These are phyloP conservation scores for Eudorina sp. DNA, from an alignment of 139 green algal species.

Conservation along the genomic window DNA sequence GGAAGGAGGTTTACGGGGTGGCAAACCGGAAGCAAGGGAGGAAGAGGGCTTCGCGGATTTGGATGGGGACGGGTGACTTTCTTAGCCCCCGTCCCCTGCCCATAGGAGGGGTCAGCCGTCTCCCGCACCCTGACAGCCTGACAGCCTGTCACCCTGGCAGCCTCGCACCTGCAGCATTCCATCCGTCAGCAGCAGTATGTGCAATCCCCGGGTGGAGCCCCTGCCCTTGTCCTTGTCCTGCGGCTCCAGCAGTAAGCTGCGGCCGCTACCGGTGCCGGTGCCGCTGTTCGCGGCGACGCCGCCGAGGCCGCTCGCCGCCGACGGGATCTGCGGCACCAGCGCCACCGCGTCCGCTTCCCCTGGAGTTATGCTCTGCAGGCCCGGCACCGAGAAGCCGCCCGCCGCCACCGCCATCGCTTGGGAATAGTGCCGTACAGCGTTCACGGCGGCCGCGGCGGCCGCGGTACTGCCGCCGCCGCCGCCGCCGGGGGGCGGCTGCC, in stretches of 20 bases:
- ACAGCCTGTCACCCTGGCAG: no score
- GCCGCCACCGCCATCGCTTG: conserved; percentile 14
- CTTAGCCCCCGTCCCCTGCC: no score
- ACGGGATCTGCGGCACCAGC: not conserved
- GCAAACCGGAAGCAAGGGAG: no score
- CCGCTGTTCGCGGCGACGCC: not conserved
- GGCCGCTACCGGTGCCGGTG: not conserved
- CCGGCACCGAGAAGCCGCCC: conserved; percentile 20
- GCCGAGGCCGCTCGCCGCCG: not conserved
- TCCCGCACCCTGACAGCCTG: no score
- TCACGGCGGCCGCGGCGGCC: not conserved
- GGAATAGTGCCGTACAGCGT: not conserved
- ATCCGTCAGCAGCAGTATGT: conserved; percentile 39
- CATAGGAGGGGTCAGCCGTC: no score
- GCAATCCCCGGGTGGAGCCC: not conserved
- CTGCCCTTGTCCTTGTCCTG: not conserved
- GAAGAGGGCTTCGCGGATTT: no score
- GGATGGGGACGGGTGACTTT: no score
- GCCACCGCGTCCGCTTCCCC: not conserved
- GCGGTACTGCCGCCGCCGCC: not conserved
- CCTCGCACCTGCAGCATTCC: conserved; percentile 40
- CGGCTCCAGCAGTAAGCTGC: no score
- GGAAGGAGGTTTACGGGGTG: no score
- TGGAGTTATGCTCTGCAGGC: not conserved
- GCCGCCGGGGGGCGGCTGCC: not conserved